phyloP scores from a whole-genome alignment of 2,329 filamentous ascomycete species.

The Shiraia sp. region DNA sequence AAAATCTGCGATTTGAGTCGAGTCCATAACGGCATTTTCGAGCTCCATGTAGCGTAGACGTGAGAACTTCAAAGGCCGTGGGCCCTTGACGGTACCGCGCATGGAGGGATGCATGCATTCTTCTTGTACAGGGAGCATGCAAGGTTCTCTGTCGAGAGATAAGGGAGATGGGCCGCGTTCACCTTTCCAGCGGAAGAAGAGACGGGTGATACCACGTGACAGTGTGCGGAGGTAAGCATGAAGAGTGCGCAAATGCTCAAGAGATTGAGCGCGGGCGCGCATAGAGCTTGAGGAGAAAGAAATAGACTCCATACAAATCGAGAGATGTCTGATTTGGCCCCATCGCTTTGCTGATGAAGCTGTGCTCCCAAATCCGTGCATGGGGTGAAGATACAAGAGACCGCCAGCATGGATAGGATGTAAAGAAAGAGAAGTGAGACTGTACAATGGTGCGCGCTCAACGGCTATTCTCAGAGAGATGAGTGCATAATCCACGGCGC shows the following conservation, averaged over 20 bases:
- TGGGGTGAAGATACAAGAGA: constrained; percentile 76
- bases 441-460: constrained; percentile 69
- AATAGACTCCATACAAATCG: constrained; percentile 71
- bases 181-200: constrained; percentile 79
- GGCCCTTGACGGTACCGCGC: constrained; percentile 35
- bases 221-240: constrained; percentile 79
- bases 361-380: constrained; percentile 72
- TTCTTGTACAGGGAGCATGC: constrained; percentile 61
- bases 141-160: constrained; percentile 68
- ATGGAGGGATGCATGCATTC: constrained; percentile 37
- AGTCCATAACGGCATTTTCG: constrained; percentile 73
- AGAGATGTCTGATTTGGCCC: constrained; percentile 75
- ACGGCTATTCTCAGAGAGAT: constrained; percentile 84
- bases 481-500: constrained; percentile 84
- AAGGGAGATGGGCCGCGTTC: constrained; percentile 74
- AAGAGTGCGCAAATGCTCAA: constrained; percentile 66
- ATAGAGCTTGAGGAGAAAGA: constrained; percentile 59
- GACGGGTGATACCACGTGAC: constrained; percentile 65
- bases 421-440: constrained; percentile 71
- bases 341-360: constrained; percentile 74
- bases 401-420: constrained; percentile 74
- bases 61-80: constrained; percentile 63
- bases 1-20: constrained; percentile 70
- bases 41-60: constrained; percentile 70
- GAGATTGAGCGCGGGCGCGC: constrained; percentile 66